Percentiles rank a stretch among this genome's conserved stretches.
These are phyloP conservation scores for Arachnopeziza araneosa DNA, from an alignment of 2,329 filamentous ascomycete species.

Conservation along the genomic window DNA sequence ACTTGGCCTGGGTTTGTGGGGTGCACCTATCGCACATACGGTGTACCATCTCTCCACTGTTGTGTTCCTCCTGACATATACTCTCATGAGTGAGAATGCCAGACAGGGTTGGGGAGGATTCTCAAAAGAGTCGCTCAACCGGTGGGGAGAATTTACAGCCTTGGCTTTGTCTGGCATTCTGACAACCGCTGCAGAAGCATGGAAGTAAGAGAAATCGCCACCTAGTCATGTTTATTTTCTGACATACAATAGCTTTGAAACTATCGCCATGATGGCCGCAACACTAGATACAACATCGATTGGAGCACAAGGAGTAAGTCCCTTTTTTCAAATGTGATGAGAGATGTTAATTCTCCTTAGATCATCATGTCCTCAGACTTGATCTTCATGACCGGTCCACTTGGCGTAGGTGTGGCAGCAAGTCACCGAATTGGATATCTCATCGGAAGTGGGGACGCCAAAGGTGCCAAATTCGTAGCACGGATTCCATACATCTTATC, in stretches of 20 bases:
- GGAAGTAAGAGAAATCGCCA: constrained; percentile 83
- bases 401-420: constrained; percentile 73
- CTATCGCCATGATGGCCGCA: constrained; percentile 65
- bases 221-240: constrained; percentile 58
- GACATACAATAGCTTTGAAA: constrained; percentile 56
- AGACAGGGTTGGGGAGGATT: constrained; percentile 49
- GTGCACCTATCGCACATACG: constrained; percentile 40
- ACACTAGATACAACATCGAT: constrained; percentile 73
- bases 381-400: constrained; percentile 69
- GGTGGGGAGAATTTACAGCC: constrained; percentile 69
- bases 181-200: constrained; percentile 83
- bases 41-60: not conserved
- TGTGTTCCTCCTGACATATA: constrained; percentile 1
- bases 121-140: constrained; percentile 55
- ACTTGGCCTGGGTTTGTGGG: constrained; percentile 63
- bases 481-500: constrained; percentile 68
- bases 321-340: constrained; percentile 72
- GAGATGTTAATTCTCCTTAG: constrained; percentile 70
- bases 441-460: constrained; percentile 58
- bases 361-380: constrained; percentile 85
- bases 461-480: constrained; percentile 61
- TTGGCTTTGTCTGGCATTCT: constrained; percentile 69
- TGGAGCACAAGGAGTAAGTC: constrained; percentile 76
- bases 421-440: constrained; percentile 73
- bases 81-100: constrained; percentile 1